Evolutionary conservation across 208 protist genomes (phyloP).

Genomic region (Crithidia bombi): DNA sequence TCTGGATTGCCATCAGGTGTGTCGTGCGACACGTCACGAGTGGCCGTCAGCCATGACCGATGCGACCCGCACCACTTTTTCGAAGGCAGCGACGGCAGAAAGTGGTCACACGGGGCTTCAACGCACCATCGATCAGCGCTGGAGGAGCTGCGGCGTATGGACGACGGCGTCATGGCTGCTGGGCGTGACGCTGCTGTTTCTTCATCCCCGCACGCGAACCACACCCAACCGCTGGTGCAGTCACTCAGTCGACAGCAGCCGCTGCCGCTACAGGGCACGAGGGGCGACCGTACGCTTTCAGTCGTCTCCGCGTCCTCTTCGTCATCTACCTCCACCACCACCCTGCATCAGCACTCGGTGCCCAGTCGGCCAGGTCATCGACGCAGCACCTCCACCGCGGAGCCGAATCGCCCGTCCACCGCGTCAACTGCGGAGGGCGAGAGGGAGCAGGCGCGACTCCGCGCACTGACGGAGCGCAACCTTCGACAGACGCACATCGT

Average conservation of each 20-base stretch:
- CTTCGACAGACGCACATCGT: slow-evolving; percentile 10
- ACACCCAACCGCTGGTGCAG: background rate
- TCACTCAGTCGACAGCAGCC: background rate
- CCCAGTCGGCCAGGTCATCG: background rate
- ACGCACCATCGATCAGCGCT: background rate
- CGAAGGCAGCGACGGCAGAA: background rate
- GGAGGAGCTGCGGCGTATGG: slow-evolving; percentile 2
- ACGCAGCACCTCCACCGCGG: background rate
- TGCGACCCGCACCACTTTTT: background rate
- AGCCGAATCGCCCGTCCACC: slow-evolving; percentile 1
- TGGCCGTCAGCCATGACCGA: too few species aligned
- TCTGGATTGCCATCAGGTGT: too few species aligned
- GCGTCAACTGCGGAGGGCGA: background rate
- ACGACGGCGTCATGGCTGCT: background rate
- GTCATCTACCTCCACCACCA: background rate
- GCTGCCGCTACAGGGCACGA: too few species aligned
- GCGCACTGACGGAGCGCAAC: background rate
- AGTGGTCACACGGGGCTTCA: background rate
- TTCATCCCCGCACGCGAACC: background rate
- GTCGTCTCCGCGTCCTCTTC: background rate
- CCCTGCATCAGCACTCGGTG: background rate
- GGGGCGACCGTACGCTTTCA: background rate
- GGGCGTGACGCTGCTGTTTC: too few species aligned
- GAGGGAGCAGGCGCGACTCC: background rate
- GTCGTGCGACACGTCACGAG: too few species aligned